phyloP scores from a whole-genome alignment of 2,329 filamentous ascomycete species.

The Elsinoe necatrix region DNA sequence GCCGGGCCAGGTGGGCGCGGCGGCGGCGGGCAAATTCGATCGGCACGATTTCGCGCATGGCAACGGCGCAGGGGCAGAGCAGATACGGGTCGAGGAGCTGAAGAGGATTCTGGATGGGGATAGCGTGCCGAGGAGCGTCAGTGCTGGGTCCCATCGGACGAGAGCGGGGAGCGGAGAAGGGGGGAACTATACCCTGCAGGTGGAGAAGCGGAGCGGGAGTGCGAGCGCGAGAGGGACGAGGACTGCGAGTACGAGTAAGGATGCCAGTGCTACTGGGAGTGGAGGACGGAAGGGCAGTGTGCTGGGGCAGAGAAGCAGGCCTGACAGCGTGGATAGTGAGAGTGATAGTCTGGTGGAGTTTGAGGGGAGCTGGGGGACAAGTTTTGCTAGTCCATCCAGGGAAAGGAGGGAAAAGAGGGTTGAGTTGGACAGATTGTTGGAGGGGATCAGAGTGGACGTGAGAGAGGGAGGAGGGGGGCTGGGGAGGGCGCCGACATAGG shows the following conservation, averaged over 20 bases:
- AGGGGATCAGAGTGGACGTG: conserved; percentile 13
- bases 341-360: conserved; percentile 56
- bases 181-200: conserved; percentile 26
- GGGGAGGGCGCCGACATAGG: conserved; percentile 5
- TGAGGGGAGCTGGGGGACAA: conserved; percentile 18
- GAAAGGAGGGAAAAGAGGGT: conserved; percentile 2
- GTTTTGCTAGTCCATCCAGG: conserved; percentile 11
- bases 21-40: conserved; percentile 10
- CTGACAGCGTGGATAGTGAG: conserved; percentile 40
- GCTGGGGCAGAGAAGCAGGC: not conserved
- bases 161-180: not conserved
- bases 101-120: conserved; percentile 37
- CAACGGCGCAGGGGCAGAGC: conserved; percentile 43
- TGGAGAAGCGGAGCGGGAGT: conserved; percentile 33
- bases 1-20: conserved; percentile 1
- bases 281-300: conserved; percentile 30
- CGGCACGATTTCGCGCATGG: conserved; percentile 18
- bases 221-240: not conserved
- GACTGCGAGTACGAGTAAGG: not conserved
- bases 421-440: conserved; percentile 11
- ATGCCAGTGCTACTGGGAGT: conserved; percentile 30
- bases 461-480: conserved; percentile 3
- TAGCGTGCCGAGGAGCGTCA: conserved; percentile 38
- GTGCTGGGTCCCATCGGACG: not conserved
- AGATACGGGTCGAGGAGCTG: conserved; percentile 38